Conservation (phyloP, 176 grass and related monocot species). For the Ampelocalamus luodianensis region DNA sequence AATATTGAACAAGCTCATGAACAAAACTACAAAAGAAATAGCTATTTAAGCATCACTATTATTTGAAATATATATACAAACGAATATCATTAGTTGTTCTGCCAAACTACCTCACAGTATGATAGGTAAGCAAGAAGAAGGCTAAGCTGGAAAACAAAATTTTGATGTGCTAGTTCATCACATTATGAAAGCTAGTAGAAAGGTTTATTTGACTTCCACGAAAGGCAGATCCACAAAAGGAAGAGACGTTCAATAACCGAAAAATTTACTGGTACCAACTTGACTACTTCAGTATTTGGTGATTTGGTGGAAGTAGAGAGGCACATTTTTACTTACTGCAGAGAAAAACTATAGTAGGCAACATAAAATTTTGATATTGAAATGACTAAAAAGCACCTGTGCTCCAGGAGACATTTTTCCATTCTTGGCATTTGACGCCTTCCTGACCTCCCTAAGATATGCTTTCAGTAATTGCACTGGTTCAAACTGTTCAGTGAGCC, state of each 20-base stretch:
- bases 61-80: neutral
- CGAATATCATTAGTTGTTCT: too few relatives aligned
- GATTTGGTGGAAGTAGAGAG: neutral
- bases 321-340: neutral
- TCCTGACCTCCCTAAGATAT: conserved; percentile 78
- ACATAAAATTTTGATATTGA: neutral
- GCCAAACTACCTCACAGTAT: neutral
- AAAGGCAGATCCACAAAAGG: too few relatives aligned
- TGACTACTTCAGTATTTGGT: neutral
- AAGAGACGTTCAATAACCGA: neutral
- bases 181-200: neutral
- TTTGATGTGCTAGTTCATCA: neutral
- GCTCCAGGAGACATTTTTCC: conserved; percentile 70
- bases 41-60: neutral
- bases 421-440: conserved; percentile 61
- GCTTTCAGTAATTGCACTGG: conserved; percentile 81
- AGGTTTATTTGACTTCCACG: neutral
- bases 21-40: neutral
- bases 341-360: neutral
- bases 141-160: neutral
- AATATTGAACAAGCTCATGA: neutral
- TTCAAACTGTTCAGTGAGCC: conserved; percentile 74
- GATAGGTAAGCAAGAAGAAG: neutral
- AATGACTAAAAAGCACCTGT: conserved; percentile 62
- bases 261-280: neutral